phyloP scores from a whole-genome alignment of 2,329 filamentous ascomycete genomes.

The Metarhizium brunneum region DNA sequence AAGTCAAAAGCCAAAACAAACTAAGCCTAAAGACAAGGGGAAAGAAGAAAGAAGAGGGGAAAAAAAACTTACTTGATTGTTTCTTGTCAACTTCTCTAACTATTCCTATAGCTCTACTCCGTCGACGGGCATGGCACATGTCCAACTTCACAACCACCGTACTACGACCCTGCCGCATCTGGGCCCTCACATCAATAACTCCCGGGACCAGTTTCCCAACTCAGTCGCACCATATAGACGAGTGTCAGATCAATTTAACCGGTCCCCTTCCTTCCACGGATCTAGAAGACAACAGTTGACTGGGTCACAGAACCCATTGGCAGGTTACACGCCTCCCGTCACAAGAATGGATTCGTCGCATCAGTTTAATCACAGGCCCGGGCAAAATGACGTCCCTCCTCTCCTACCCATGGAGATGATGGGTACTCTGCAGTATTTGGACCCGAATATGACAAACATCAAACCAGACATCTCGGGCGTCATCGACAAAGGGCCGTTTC shows the following conservation, averaged over 20 bases:
- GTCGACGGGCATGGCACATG: slow-evolving; percentile 48
- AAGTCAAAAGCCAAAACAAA: background rate
- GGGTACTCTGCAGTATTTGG: slow-evolving; percentile 52
- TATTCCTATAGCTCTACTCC: slow-evolving; percentile 32
- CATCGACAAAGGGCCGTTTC: slow-evolving; percentile 86
- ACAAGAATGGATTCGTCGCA: slow-evolving; percentile 39
- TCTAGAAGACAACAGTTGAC: slow-evolving; percentile 44
- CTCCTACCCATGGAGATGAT: slow-evolving; percentile 40
- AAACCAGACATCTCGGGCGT: slow-evolving; percentile 67
- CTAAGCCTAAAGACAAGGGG: background rate
- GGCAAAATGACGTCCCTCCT: slow-evolving; percentile 38
- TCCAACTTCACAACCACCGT: slow-evolving; percentile 33
- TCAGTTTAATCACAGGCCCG: slow-evolving; percentile 25
- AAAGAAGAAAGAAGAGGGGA: too few relatives aligned
- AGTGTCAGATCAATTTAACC: slow-evolving; percentile 37
- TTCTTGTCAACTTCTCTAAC: slow-evolving; percentile 9
- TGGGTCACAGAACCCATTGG: slow-evolving; percentile 39
- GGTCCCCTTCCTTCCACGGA: slow-evolving; percentile 42
- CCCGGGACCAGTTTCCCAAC: slow-evolving; percentile 44
- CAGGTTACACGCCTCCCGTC: slow-evolving; percentile 31
- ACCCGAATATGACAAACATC: slow-evolving; percentile 40
- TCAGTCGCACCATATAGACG: slow-evolving; percentile 42
- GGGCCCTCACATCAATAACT: slow-evolving; percentile 35
- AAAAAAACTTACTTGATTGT: too few relatives aligned
- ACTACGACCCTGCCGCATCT: slow-evolving; percentile 43